These are phyloP conservation scores for Thuidium tamariscinum DNA, from an alignment of 225 moss, liverwort and hornwort genomes.

Conservation along the genomic window DNA sequence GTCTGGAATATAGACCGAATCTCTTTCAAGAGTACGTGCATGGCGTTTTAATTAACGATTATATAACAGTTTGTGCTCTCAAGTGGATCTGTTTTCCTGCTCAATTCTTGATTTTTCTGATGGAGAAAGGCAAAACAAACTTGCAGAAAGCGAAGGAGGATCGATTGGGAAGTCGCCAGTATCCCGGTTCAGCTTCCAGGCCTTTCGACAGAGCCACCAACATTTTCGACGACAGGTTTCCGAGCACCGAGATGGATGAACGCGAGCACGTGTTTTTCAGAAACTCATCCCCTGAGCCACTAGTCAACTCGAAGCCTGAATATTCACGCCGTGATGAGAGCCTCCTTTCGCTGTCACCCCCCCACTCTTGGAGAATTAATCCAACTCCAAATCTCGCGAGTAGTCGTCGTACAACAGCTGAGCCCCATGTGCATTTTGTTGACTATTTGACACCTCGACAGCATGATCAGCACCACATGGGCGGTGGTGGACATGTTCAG, in stretches of 20 bases:
- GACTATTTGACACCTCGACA: constrained; percentile 20
- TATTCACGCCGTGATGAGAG: not conserved
- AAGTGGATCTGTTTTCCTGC: not conserved
- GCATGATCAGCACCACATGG: not conserved
- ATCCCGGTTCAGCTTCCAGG: not conserved
- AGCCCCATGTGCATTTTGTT: constrained; percentile 14
- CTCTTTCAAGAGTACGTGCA: not conserved
- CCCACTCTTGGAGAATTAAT: constrained; percentile 1
- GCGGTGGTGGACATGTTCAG: not conserved
- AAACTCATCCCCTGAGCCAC: not conserved
- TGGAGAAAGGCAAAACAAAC: not conserved
- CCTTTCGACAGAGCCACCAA: not conserved
- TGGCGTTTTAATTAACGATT: no score
- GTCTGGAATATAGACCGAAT: not conserved
- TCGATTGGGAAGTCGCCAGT: not conserved
- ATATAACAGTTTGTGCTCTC: no score
- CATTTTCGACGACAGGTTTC: not conserved
- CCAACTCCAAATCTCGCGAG: not conserved
- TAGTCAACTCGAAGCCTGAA: not conserved
- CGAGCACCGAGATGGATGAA: constrained; percentile 3
- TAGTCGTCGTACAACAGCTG: not conserved
- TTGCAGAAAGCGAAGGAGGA: constrained; percentile 1
- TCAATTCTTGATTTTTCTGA: not conserved
- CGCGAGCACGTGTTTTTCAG: not conserved
- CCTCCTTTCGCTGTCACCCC: not conserved